phyloP scores from a whole-genome alignment of 2,329 filamentous ascomycete genomes.

The Davidsoniella eucalypti region DNA sequence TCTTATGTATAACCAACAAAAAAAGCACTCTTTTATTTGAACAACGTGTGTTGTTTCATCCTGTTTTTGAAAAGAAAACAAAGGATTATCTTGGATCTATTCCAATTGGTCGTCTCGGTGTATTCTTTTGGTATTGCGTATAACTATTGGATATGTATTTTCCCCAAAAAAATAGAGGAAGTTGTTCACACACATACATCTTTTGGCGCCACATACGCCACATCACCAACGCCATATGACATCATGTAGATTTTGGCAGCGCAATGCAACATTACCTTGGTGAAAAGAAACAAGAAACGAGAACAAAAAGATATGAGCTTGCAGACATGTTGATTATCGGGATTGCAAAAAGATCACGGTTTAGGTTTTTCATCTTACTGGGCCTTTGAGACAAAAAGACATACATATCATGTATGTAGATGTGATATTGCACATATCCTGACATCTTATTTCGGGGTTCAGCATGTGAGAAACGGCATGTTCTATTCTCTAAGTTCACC shows the following conservation, averaged over 20 bases:
- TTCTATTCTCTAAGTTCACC: not conserved
- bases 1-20: not conserved
- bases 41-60: too few species aligned
- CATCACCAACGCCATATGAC: too few species aligned
- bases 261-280: too few species aligned
- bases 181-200: not conserved
- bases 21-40: not conserved
- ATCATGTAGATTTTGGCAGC: too few species aligned
- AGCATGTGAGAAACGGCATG: not conserved
- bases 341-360: too few species aligned
- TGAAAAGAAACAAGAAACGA: too few species aligned
- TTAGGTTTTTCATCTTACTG: not conserved
- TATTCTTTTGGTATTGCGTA: too few species aligned
- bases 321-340: too few species aligned
- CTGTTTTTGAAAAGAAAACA: too few species aligned
- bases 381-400: not conserved
- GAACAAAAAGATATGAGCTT: too few species aligned
- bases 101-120: not conserved
- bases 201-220: too few species aligned
- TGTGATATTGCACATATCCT: not conserved
- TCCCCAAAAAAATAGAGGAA: not conserved
- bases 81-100: not conserved
- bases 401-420: too few species aligned
- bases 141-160: not conserved
- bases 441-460: not conserved